Conservation (phyloP, 768 basidiomycete genomes). For the Boletellus sp. region DNA sequence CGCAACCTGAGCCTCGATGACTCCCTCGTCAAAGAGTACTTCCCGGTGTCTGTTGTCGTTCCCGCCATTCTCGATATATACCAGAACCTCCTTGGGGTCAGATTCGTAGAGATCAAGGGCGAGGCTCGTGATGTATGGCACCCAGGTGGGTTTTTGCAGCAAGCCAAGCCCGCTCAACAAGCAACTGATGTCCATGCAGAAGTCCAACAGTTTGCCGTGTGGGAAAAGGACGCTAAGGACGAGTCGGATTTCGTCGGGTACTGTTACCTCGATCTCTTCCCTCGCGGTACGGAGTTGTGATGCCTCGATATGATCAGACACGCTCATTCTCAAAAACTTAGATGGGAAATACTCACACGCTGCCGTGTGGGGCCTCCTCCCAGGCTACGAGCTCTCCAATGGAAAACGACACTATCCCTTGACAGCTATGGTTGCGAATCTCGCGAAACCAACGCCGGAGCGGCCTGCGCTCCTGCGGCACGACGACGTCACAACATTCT, state of each 20-base stretch:
- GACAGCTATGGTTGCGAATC: slow-evolving; percentile 85
- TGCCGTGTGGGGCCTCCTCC: slow-evolving; percentile 74
- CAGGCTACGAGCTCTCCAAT: slow-evolving; percentile 56
- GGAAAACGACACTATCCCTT: slow-evolving; percentile 70
- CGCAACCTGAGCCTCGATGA: slow-evolving; percentile 69
- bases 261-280: slow-evolving; percentile 86
- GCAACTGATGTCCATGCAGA: slow-evolving; percentile 39
- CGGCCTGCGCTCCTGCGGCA: slow-evolving; percentile 85
- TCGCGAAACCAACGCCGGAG: slow-evolving; percentile 78
- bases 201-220: slow-evolving; percentile 80
- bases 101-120: slow-evolving; percentile 53
- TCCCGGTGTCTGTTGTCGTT: slow-evolving; percentile 81
- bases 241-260: slow-evolving; percentile 75
- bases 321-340: slow-evolving; percentile 23
- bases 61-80: slow-evolving; percentile 81
- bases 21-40: slow-evolving; percentile 80
- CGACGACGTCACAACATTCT: slow-evolving; percentile 85
- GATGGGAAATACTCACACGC: slow-evolving; percentile 83
- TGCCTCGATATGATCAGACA: neutral
- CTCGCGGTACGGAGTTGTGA: slow-evolving; percentile 50
- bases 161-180: neutral
- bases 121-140: slow-evolving; percentile 73
- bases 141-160: slow-evolving; percentile 46
- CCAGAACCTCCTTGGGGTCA: slow-evolving; percentile 74
- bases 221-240: slow-evolving; percentile 74